Percentiles rank a stretch among this genome's conserved stretches.
These are phyloP conservation scores for Cyphellophora attinorum DNA, from an alignment of 2,329 filamentous ascomycete species.

Conservation along the genomic window DNA sequence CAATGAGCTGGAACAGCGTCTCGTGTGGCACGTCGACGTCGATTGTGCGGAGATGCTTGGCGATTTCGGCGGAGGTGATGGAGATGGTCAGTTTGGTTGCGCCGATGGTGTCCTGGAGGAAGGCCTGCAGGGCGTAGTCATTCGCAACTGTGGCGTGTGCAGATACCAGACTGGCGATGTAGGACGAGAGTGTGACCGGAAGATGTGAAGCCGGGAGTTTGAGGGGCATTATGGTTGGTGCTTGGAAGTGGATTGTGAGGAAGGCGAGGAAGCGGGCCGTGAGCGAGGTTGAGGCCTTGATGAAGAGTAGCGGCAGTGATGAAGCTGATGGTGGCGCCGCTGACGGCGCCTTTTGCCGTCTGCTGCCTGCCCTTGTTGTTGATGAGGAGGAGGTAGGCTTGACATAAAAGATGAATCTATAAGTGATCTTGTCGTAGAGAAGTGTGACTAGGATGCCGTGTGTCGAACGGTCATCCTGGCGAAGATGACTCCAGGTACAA, in stretches of 20 bases:
- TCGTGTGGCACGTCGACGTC: constrained; percentile 12
- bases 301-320: constrained; percentile 8
- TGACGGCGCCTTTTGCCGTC: neutral
- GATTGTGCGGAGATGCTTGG: constrained; percentile 12
- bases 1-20: constrained; percentile 6
- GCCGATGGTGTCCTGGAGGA: constrained; percentile 8
- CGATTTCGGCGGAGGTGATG: constrained; percentile 9
- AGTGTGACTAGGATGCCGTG: constrained; percentile 8
- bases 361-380: neutral
- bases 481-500: constrained; percentile 9
- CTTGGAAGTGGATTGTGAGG: constrained; percentile 7
- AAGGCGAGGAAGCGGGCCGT: constrained; percentile 8
- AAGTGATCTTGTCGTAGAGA: constrained; percentile 12
- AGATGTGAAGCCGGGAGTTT: constrained; percentile 9
- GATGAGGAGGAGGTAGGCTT: constrained; percentile 1
- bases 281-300: constrained; percentile 7
- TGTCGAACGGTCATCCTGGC: neutral
- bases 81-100: constrained; percentile 13
- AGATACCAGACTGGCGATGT: constrained; percentile 6
- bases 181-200: constrained; percentile 5
- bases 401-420: constrained; percentile 11
- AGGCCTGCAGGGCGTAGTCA: neutral
- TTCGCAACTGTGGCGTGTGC: neutral
- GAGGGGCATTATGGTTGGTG: constrained; percentile 8
- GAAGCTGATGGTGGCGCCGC: neutral